phyloP scores from a whole-genome alignment of 495 filamentous ascomycete species.

The Beverwykella pulmonaria region DNA sequence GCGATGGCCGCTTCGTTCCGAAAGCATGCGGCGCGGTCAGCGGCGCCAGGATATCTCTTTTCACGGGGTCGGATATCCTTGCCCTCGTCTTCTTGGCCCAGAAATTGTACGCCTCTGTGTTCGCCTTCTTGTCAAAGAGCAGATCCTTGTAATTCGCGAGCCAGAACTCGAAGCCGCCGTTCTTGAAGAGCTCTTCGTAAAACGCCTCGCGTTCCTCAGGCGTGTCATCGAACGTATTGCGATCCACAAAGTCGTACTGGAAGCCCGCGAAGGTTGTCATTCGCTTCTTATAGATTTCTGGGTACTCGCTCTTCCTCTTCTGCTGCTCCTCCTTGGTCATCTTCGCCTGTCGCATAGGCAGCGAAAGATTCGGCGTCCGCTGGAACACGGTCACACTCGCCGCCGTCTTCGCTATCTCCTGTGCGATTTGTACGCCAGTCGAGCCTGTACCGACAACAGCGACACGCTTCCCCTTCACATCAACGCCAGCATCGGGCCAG shows the following conservation, averaged over 20 bases:
- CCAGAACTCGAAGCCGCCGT: conserved; percentile 58
- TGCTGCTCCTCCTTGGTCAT: conserved; percentile 53
- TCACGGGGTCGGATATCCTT: conserved; percentile 52
- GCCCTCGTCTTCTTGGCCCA: conserved; percentile 50
- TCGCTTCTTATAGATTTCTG: conserved; percentile 50
- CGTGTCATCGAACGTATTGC: conserved; percentile 52
- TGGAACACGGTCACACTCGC: conserved; percentile 54
- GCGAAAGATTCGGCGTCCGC: conserved; percentile 57
- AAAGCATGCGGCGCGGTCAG: conserved; percentile 52
- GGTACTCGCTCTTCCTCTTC: conserved; percentile 49
- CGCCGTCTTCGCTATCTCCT: conserved; percentile 47
- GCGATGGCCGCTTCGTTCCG: conserved; percentile 53
- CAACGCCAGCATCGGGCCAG: conserved; percentile 54
- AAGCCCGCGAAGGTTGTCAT: conserved; percentile 55
- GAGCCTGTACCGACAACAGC: conserved; percentile 62
- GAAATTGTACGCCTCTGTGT: conserved; percentile 51
- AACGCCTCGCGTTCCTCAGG: conserved; percentile 53
- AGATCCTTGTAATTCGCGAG: conserved; percentile 56
- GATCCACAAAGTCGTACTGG: conserved; percentile 48
- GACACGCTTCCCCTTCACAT: conserved; percentile 57
- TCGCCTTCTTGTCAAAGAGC: conserved; percentile 52
- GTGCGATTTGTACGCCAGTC: conserved; percentile 58
- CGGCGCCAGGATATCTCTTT: conserved; percentile 55
- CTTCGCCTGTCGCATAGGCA: conserved; percentile 56
- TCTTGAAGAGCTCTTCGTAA: conserved; percentile 52